phyloP scores from a whole-genome alignment of 2,329 filamentous ascomycete species.

The Aureobasidium pullulans region DNA sequence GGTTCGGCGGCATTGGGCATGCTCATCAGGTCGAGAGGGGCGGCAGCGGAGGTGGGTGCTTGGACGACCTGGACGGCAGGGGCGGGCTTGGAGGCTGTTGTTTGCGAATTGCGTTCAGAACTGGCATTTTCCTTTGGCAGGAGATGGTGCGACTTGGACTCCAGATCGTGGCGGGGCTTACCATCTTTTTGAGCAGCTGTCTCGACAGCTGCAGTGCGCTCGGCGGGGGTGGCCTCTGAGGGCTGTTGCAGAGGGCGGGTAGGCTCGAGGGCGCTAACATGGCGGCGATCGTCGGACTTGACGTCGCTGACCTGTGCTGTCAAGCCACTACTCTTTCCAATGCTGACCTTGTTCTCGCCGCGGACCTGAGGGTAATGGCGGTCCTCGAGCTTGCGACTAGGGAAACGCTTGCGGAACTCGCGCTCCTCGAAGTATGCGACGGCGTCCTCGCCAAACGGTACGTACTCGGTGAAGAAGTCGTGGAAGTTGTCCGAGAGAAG shows the following conservation, averaged over 20 bases:
- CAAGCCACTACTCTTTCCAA: constrained; percentile 77
- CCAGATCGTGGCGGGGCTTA: constrained; percentile 20
- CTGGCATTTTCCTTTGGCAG: constrained; percentile 19
- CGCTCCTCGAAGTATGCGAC: constrained; percentile 94
- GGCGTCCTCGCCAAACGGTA: constrained; percentile 89
- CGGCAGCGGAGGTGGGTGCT: constrained; percentile 42
- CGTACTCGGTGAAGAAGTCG: constrained; percentile 96
- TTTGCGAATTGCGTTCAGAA: constrained; percentile 19
- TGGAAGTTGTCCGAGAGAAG: constrained; percentile 96
- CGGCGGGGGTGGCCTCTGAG: constrained; percentile 15
- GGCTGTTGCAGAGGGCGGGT: constrained; percentile 33
- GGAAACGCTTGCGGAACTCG: constrained; percentile 84
- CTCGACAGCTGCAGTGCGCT: constrained; percentile 23
- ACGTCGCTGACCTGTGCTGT: constrained; percentile 58
- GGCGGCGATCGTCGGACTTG: constrained; percentile 56
- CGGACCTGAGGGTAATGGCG: constrained; percentile 40
- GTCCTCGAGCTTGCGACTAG: constrained; percentile 38
- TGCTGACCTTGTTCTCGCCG: constrained; percentile 65
- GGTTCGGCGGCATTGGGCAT: constrained; percentile 73
- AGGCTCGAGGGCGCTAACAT: constrained; percentile 53
- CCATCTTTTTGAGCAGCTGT: constrained; percentile 6
- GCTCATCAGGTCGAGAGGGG: constrained; percentile 70
- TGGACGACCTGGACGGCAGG: constrained; percentile 49
- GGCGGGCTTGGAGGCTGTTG: constrained; percentile 17
- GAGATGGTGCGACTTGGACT: constrained; percentile 19